Evolutionary conservation across 768 basidiomycete species (phyloP), one percentile per base, ranked within the genome.

Genomic region (Gymnopilus junonius): DNA sequence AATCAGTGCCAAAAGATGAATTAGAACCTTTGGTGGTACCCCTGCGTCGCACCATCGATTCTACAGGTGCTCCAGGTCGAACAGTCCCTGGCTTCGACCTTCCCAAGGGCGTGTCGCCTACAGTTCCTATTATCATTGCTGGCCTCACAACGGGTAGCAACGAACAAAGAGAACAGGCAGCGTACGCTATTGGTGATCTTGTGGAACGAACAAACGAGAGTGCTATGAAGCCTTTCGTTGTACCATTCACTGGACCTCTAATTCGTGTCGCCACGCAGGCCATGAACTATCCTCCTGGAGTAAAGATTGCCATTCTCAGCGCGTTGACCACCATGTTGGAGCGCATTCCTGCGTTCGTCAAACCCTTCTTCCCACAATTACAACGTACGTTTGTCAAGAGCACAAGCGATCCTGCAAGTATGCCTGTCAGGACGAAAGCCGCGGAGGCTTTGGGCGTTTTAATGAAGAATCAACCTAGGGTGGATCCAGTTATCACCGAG

Each of bases 341-440:
- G 65, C 84, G 86, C 46, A 95, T 97, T 23, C 95, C 96, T 0
- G 80, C 83, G 3, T 93, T 97, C 67, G 94, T 99, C 68, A 94
- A 93, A 74, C 97, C 97, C 2, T 99, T 99, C 89, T 98, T 98
- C 85, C 97, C 97, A 2, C 97, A 99, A 70, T 78, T 99, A 34
- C 97, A 98, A 70, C 87, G 96, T 34, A 98, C 95, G 0, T 98
- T 99, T 70, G 92, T 97, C 73, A 99, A 99, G 79, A 92, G 94
- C 45, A 84, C 91, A 2, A 86, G 90, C 60, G 96, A 99, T 73
- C 75, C 90, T 8, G 82, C 90, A 1, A 94, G 92, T 65, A 78
- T 85, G 0, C 85, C 87, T 15, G 94, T 99, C 25, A 87, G 97
- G 55, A 88, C 82, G 62, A 87, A 87, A 57, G 95, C 95, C 0